A percentile compares a stretch with the other conserved stretches of the same genome.
These are phyloP conservation scores for Diaporthe ampelina DNA, from an alignment of 2,329 filamentous ascomycete species.

Conservation along the genomic window DNA sequence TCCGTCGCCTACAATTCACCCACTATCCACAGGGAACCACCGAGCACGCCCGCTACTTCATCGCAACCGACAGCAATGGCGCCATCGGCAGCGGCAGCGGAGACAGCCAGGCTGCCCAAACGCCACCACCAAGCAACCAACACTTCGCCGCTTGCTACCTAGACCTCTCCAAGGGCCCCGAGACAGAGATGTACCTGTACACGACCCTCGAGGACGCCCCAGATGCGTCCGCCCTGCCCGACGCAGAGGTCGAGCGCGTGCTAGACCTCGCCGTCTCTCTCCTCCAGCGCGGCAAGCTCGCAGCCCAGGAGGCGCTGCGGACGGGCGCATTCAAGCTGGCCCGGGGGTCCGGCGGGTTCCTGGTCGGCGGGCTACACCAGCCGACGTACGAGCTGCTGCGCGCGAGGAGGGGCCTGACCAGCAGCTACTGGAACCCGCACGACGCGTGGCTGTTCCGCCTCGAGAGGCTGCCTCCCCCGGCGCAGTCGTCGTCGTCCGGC, in stretches of 20 bases:
- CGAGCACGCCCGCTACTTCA: constrained; percentile 58
- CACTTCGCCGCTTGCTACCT: constrained; percentile 71
- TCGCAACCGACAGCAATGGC: constrained; percentile 46
- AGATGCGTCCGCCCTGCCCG: constrained; percentile 21
- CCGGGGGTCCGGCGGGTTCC: constrained; percentile 48
- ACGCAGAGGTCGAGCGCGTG: constrained; percentile 50
- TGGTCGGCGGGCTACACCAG: constrained; percentile 54
- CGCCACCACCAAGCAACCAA: neutral
- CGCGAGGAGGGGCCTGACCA: constrained; percentile 46
- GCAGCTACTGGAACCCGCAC: constrained; percentile 54
- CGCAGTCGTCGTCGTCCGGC: constrained; percentile 7
- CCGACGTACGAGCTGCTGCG: constrained; percentile 44
- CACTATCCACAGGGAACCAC: constrained; percentile 58
- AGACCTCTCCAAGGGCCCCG: constrained; percentile 71
- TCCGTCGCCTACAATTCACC: constrained; percentile 74
- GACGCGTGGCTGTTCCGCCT: constrained; percentile 72
- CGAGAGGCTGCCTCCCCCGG: constrained; percentile 56
- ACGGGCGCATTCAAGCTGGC: constrained; percentile 39
- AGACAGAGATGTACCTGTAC: constrained; percentile 77
- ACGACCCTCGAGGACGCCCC: constrained; percentile 60
- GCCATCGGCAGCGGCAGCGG: neutral
- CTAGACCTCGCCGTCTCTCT: constrained; percentile 49
- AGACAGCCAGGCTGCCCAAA: neutral
- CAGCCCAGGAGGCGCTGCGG: constrained; percentile 45
- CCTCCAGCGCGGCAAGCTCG: constrained; percentile 45